Evolutionary conservation across 106 monocot species (phyloP).

Genomic region (Dendrobium chrysotoxum): DNA sequence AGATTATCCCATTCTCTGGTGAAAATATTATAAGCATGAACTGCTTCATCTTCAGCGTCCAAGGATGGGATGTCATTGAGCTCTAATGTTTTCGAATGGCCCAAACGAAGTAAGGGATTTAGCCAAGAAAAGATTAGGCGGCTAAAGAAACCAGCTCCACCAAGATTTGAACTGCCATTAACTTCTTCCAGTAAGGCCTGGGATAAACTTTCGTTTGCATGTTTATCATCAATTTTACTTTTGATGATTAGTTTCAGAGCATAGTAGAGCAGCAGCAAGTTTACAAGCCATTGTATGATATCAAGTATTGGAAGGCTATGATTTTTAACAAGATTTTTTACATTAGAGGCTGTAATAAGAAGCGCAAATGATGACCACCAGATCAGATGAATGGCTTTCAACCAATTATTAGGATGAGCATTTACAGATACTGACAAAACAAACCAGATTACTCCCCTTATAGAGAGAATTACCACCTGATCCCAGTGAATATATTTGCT

Average conservation of each 20-base stretch:
- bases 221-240: neutral
- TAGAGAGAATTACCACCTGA: neutral
- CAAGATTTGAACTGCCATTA: constrained; percentile 6
- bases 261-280: constrained; percentile 36
- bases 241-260: constrained; percentile 9
- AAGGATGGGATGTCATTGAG: constrained; percentile 48
- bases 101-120: constrained; percentile 46
- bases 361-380: constrained; percentile 33
- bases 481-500: neutral
- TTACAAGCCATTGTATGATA: constrained; percentile 23
- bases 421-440: constrained; percentile 24
- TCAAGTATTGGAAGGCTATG: constrained; percentile 18
- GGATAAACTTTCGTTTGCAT: neutral
- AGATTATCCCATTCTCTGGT: constrained; percentile 28
- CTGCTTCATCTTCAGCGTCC: constrained; percentile 37
- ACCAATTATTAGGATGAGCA: constrained; percentile 11
- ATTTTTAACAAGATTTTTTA: constrained; percentile 11
- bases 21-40: constrained; percentile 38
- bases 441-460: constrained; percentile 36
- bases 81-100: constrained; percentile 37
- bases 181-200: constrained; percentile 28
- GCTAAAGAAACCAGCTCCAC: constrained; percentile 31
- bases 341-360: constrained; percentile 22
- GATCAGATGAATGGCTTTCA: constrained; percentile 2
- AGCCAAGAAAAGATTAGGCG: constrained; percentile 59